Percentiles rank a stretch among this genome's conserved stretches.
Evolutionary conservation across 2,329 filamentous ascomycete species (phyloP).

Genomic region (Chrysoporthe austroafricana): DNA sequence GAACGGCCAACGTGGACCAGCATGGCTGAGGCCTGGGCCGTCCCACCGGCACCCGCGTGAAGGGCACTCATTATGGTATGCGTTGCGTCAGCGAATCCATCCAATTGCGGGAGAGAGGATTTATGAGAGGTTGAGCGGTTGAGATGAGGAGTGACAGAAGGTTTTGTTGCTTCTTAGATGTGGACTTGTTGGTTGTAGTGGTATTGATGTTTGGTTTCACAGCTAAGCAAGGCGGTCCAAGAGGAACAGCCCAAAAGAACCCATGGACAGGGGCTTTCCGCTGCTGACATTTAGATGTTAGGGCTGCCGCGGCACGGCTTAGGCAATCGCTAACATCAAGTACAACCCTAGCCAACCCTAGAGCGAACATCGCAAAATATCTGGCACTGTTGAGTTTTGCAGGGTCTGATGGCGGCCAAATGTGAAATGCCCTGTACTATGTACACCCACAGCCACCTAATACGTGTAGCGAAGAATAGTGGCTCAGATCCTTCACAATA

Average conservation of each 20-base stretch:
- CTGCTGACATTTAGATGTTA: neutral
- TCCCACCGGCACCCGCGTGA: neutral
- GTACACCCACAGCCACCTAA: neutral
- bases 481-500: neutral
- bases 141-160: neutral
- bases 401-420: neutral
- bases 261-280: neutral
- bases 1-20: constrained; percentile 25
- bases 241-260: neutral
- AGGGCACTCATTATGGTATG: constrained; percentile 3
- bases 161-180: neutral
- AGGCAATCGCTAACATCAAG: neutral
- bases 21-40: neutral
- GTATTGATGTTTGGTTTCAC: neutral
- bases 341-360: neutral
- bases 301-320: neutral
- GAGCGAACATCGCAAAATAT: neutral
- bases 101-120: neutral
- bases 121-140: neutral
- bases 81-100: no score
- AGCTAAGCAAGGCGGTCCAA: neutral
- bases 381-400: neutral
- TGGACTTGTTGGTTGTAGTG: neutral
- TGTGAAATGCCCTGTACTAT: neutral
- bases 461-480: neutral